Evolutionary conservation across 2,329 filamentous ascomycete species (phyloP), one percentile per base, ranked within the genome.

Genomic region (Dichotomopilus funicola): DNA sequence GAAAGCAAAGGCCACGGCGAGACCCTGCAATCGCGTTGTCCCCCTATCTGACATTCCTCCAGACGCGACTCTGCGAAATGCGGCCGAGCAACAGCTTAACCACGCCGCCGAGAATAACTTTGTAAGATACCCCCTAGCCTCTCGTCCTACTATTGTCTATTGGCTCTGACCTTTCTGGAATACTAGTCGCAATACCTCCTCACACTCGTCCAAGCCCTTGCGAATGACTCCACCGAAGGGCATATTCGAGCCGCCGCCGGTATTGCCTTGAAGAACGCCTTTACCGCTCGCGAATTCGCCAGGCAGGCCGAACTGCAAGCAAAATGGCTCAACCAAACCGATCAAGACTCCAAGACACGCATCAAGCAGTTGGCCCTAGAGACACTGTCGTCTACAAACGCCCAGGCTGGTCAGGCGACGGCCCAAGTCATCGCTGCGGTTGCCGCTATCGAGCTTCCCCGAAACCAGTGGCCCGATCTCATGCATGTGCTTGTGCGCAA

Each of bases 181-280:
- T 41, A 42, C 51, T 73, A 96, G 94, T 86, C 94, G 67, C 84
- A 88, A 73, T 99, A 99, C 76, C 85, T 97, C 64, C 85, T 87
- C 64, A 94, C 91, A 62, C 88, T 99, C 70, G 92, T 94, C 64
- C 87, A 89, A 75, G 90, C 95, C 75, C 85, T 99, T 68, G 91
- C 91, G 70, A 96, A 96, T 75, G 92, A 97, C 69, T 81, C 83
- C 65, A 86, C 88, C 63, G 80, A 88, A 69, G 82, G 88, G 62
- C 83, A 89, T 70, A 94, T 96, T 70, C 88, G 94, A 80, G 88
- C 89, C 65, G 92, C 94, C 65, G 94, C 94, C 66, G 94, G 91
- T 83, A 83, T 99, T 66, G 92, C 94, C 65, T 80, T 99, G 69
- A 99, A 99, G 78, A 99, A 99, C 80, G 88, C 94, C 67, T 97